phyloP scores from a whole-genome alignment of 768 basidiomycete genomes.

The Tylopilus balloui region DNA sequence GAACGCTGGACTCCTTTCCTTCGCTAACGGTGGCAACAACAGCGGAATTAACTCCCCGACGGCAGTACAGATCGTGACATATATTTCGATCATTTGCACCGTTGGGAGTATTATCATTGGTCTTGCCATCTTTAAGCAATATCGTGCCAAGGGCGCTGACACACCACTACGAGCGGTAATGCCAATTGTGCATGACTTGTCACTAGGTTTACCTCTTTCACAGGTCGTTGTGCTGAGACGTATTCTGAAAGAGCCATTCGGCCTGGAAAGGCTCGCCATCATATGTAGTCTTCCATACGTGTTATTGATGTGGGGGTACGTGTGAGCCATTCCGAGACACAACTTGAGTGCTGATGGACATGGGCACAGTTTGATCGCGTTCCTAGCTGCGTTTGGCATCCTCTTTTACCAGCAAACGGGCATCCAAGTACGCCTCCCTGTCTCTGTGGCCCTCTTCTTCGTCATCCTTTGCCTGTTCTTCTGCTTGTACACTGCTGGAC shows the following conservation, averaged over 20 bases:
- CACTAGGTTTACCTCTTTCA: not conserved
- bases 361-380: constrained; percentile 31
- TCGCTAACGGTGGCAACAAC: constrained; percentile 4
- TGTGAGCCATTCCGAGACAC: not conserved
- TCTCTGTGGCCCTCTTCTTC: constrained; percentile 23
- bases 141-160: constrained; percentile 30
- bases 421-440: constrained; percentile 24
- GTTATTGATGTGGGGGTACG: constrained; percentile 39
- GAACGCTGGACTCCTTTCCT: constrained; percentile 23
- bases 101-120: constrained; percentile 29
- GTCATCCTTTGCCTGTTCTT: constrained; percentile 25
- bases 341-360: not conserved
- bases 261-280: constrained; percentile 36
- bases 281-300: constrained; percentile 40
- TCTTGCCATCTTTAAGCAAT: constrained; percentile 31
- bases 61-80: constrained; percentile 22
- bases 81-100: constrained; percentile 28
- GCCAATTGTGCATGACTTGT: not conserved
- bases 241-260: constrained; percentile 23
- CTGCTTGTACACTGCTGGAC: constrained; percentile 27
- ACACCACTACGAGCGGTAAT: constrained; percentile 30
- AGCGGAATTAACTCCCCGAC: constrained; percentile 10
- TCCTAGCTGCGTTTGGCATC: constrained; percentile 30
- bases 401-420: constrained; percentile 29
- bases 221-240: constrained; percentile 27